Evolutionary conservation across 129 eudicot genomes (phyloP).

Genomic region (Chrysanthemum makinoi): DNA sequence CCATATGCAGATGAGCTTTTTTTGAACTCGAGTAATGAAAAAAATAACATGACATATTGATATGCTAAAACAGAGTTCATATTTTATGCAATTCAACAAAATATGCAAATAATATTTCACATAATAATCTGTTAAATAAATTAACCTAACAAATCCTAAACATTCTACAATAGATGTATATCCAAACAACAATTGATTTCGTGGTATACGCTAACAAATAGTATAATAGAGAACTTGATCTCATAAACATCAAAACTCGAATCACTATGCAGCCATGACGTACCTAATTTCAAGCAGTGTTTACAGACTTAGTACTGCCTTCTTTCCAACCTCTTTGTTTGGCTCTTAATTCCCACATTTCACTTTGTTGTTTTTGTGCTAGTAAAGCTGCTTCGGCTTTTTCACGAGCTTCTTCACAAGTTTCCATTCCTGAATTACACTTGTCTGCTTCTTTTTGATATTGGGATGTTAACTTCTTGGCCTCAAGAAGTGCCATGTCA

Average conservation of each 20-base stretch:
- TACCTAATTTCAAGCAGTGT: constrained; percentile 17
- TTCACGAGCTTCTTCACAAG: constrained; percentile 97
- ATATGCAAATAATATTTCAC: background rate
- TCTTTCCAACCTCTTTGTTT: constrained; percentile 92
- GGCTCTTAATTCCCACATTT: constrained; percentile 86
- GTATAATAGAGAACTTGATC: constrained; percentile 23
- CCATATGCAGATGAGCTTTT: background rate
- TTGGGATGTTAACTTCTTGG: constrained; percentile 88
- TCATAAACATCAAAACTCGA: constrained; percentile 19
- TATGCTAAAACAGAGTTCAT: background rate
- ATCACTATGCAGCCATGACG: constrained; percentile 11
- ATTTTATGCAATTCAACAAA: background rate
- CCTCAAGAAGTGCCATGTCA: constrained; percentile 86
- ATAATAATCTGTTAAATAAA: background rate
- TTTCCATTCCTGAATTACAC: constrained; percentile 97
- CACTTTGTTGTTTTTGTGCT: constrained; percentile 66
- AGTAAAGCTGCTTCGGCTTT: constrained; percentile 68
- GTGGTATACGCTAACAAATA: constrained; percentile 16
- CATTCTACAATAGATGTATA: constrained; percentile 17
- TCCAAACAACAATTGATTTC: constrained; percentile 13
- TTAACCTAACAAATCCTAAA: constrained; percentile 12
- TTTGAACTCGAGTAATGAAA: background rate
- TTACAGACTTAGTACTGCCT: constrained; percentile 39
- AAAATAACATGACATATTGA: background rate
- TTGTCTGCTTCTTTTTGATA: constrained; percentile 98